Conservation (phyloP, 495 filamentous ascomycete genomes). For the Bathelium albidoporum region DNA sequence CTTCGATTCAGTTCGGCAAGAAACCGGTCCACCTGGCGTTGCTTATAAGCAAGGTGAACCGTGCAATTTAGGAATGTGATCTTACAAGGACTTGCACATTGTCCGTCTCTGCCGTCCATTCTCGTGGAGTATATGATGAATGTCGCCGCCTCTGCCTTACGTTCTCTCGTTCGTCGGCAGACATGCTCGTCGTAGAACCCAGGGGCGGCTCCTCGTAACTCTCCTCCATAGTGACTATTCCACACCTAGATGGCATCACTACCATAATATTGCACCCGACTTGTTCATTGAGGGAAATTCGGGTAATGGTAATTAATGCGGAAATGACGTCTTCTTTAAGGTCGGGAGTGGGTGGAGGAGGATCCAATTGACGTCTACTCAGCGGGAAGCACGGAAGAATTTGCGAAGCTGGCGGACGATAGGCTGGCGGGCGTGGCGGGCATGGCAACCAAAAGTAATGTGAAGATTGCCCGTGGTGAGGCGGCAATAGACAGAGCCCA, state of each 20-base stretch:
- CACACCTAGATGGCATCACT: not conserved
- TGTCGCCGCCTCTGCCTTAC: conserved; percentile 21
- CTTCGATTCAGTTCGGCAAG: conserved; percentile 77
- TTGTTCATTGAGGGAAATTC: too few species aligned
- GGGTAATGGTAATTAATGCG: not conserved
- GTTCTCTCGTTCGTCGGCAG: conserved; percentile 12
- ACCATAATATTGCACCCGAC: not conserved
- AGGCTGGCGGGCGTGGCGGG: not conserved
- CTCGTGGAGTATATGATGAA: conserved; percentile 24
- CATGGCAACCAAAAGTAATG: not conserved
- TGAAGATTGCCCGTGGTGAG: not conserved
- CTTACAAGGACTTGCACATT: conserved; percentile 24
- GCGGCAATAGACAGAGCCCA: not conserved
- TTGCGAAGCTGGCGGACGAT: not conserved
- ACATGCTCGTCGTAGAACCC: conserved; percentile 12
- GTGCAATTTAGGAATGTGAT: not conserved
- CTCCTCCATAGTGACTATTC: conserved; percentile 8
- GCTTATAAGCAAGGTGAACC: not conserved
- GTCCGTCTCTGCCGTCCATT: conserved; percentile 23
- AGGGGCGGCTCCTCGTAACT: conserved; percentile 21
- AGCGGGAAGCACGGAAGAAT: not conserved
- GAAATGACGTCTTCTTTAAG: not conserved
- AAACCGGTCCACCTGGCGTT: conserved; percentile 69
- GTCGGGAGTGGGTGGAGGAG: not conserved
- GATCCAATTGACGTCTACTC: too few species aligned